Conservation (phyloP, 345 rosid species). For the Carallia pectinifolia region DNA sequence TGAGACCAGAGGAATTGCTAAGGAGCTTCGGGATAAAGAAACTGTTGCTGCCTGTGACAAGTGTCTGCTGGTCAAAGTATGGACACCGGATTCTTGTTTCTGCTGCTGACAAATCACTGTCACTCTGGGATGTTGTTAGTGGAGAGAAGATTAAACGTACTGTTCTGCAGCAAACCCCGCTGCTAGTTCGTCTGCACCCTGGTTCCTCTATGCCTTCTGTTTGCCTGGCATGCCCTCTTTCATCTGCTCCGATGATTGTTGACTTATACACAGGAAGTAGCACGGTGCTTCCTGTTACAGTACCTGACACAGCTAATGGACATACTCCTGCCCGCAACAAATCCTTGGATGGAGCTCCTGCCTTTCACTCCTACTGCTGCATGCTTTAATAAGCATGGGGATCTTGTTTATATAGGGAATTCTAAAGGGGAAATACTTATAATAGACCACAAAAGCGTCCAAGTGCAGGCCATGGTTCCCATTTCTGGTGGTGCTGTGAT, state of each 20-base stretch:
- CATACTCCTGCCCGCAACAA: slow-evolving; percentile 65
- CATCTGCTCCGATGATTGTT: slow-evolving; percentile 92
- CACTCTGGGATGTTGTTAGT: slow-evolving; percentile 80
- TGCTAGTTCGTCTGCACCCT: slow-evolving; percentile 85
- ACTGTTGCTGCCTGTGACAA: slow-evolving; percentile 84
- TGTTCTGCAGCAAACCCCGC: slow-evolving; percentile 68
- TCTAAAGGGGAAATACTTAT: slow-evolving; percentile 95
- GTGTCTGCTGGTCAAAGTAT: slow-evolving; percentile 90
- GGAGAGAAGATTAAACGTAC: slow-evolving; percentile 70
- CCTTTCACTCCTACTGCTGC: slow-evolving; percentile 85
- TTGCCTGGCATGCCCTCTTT: slow-evolving; percentile 87
- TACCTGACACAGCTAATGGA: slow-evolving; percentile 58
- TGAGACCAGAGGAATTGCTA: slow-evolving; percentile 91
- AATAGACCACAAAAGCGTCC: slow-evolving; percentile 61
- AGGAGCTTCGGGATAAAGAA: slow-evolving; percentile 80
- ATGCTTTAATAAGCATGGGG: slow-evolving; percentile 91
- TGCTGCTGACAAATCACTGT: slow-evolving; percentile 90
- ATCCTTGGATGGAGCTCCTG: slow-evolving; percentile 54
- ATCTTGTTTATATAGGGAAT: slow-evolving; percentile 90
- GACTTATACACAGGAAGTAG: slow-evolving; percentile 63
- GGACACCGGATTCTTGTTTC: slow-evolving; percentile 93
- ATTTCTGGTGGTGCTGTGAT: slow-evolving; percentile 68
- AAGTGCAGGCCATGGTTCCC: slow-evolving; percentile 67
- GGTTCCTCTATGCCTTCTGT: slow-evolving; percentile 75
- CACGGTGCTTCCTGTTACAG: slow-evolving; percentile 65